Conservation (phyloP, 805 yeast species). For the Komagataella populi region DNA sequence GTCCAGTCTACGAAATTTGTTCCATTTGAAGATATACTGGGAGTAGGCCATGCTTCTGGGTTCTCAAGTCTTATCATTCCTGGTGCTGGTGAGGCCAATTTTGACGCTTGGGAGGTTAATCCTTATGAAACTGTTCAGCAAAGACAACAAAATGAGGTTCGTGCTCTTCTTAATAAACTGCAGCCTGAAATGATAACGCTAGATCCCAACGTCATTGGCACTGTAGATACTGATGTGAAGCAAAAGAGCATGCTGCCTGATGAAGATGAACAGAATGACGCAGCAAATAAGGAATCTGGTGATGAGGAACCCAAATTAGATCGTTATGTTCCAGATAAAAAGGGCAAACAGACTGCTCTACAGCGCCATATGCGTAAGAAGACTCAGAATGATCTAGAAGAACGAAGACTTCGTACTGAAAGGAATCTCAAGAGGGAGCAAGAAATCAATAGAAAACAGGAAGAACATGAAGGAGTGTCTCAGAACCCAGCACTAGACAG, state of each 20-base stretch:
- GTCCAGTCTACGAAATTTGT: slow-evolving; percentile 60
- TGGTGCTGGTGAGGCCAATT: slow-evolving; percentile 97
- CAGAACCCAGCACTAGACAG: slow-evolving; percentile 40
- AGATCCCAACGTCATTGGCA: slow-evolving; percentile 82
- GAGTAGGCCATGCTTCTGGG: slow-evolving; percentile 73
- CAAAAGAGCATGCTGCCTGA: slow-evolving; percentile 50
- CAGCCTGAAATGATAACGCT: slow-evolving; percentile 86
- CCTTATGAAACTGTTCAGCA: slow-evolving; percentile 88
- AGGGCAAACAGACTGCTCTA: slow-evolving; percentile 72
- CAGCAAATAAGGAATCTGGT: slow-evolving; percentile 10
- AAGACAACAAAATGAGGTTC: slow-evolving; percentile 87
- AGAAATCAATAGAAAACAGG: slow-evolving; percentile 42
- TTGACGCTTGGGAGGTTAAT: slow-evolving; percentile 83
- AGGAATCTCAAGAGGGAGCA: slow-evolving; percentile 65
- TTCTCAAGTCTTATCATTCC: slow-evolving; percentile 82
- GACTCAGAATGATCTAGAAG: slow-evolving; percentile 74
- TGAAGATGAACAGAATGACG: slow-evolving; percentile 32
- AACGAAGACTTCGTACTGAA: slow-evolving; percentile 68
- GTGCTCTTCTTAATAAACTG: slow-evolving; percentile 71
- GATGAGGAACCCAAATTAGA: slow-evolving; percentile 18
- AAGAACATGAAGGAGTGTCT: slow-evolving; percentile 36
- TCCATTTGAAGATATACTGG: slow-evolving; percentile 94
- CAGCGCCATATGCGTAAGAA: slow-evolving; percentile 74
- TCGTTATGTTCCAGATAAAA: slow-evolving; percentile 46
- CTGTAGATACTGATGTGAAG: slow-evolving; percentile 60